A percentile compares a stretch with the other conserved stretches of the same genome.
phyloP scores from a whole-genome alignment of 177 flowering plant genomes.

The Vitis hybrid region DNA sequence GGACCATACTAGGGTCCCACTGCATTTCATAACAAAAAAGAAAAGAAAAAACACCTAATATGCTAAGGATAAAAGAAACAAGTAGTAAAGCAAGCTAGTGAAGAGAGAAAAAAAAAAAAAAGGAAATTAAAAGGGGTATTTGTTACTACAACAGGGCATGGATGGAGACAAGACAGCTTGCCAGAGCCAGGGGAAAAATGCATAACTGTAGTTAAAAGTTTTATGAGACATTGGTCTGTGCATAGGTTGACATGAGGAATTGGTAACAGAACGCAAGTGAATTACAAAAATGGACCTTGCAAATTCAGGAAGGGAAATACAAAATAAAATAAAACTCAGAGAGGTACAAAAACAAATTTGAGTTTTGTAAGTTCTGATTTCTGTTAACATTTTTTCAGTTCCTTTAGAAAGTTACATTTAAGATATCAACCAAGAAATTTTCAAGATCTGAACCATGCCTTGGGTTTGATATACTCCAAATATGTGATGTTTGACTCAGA shows the following conservation, averaged over 20 bases:
- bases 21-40: background rate
- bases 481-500: background rate
- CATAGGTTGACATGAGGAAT: background rate
- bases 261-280: background rate
- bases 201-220: background rate
- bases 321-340: no score
- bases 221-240: no score
- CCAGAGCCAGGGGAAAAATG: no score
- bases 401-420: no score
- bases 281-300: background rate
- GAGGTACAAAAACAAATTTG: background rate
- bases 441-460: no score
- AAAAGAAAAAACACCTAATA: background rate
- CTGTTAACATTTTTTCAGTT: no score
- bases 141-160: background rate
- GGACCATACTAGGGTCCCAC: background rate
- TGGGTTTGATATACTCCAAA: background rate
- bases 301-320: background rate
- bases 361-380: no score
- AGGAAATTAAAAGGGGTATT: background rate
- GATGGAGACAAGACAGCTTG: background rate
- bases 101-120: no score
- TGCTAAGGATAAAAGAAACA: background rate
- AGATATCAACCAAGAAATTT: no score
- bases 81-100: no score